Conservation (phyloP, 2,329 filamentous ascomycete species). For the Sporothrix brunneoviolacea region DNA sequence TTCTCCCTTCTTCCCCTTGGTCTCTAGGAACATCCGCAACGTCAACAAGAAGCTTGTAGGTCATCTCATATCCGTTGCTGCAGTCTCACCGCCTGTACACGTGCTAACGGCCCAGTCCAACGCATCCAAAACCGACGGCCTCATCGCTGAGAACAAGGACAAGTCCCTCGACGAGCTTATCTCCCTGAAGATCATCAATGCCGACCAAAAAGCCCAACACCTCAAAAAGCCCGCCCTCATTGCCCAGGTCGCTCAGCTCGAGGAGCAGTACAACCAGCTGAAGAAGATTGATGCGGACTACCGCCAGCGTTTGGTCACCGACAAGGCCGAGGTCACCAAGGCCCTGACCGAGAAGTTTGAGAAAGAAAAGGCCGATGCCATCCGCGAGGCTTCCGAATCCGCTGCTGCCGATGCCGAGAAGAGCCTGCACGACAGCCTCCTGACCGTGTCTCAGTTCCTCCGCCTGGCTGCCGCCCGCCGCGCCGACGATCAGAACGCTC, state of each 20-base stretch:
- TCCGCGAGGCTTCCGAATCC: slow-evolving; percentile 49
- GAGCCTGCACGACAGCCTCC: slow-evolving; percentile 56
- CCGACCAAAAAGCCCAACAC: slow-evolving; percentile 70
- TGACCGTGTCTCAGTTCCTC: slow-evolving; percentile 72
- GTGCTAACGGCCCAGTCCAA: slow-evolving; percentile 44
- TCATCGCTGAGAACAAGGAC: slow-evolving; percentile 62
- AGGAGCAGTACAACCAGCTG: slow-evolving; percentile 68
- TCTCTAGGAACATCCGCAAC: slow-evolving; percentile 74
- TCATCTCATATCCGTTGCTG: slow-evolving; percentile 20
- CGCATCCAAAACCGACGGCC: slow-evolving; percentile 63
- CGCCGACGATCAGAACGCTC: slow-evolving; percentile 58
- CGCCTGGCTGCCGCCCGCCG: slow-evolving; percentile 71
- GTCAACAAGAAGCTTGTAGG: slow-evolving; percentile 90
- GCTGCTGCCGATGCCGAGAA: slow-evolving; percentile 47
- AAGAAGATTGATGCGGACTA: slow-evolving; percentile 71
- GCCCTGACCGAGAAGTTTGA: slow-evolving; percentile 43
- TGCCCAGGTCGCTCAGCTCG: slow-evolving; percentile 59
- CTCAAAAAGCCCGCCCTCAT: slow-evolving; percentile 70
- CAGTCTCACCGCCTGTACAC: background rate
- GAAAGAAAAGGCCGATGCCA: slow-evolving; percentile 47
- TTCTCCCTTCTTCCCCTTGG: slow-evolving; percentile 16
- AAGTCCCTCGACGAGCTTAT: slow-evolving; percentile 70
- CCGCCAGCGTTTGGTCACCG: slow-evolving; percentile 50
- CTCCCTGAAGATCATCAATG: slow-evolving; percentile 65
- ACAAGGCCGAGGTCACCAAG: slow-evolving; percentile 57